Evolutionary conservation across 495 filamentous ascomycete genomes (phyloP).

Genomic region (Talaromyces nanjingensis): DNA sequence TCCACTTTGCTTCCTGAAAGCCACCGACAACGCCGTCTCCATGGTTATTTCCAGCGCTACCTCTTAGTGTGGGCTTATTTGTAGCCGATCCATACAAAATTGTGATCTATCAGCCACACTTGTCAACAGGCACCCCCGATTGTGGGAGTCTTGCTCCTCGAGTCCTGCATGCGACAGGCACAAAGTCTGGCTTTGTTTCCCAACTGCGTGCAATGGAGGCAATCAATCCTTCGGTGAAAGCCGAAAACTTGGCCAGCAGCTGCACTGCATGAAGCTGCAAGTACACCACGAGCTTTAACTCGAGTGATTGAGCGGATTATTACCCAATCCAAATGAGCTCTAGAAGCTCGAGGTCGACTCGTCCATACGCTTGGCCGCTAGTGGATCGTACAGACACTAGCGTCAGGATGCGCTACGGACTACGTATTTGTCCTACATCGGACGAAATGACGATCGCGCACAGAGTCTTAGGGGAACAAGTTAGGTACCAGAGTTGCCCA

Average conservation of each 20-base stretch:
- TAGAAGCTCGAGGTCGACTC: background rate
- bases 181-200: background rate
- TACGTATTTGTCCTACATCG: background rate
- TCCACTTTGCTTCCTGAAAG: background rate
- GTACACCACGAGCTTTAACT: background rate
- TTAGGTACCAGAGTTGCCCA: background rate
- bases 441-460: background rate
- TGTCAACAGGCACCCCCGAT: background rate
- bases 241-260: background rate
- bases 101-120: slow-evolving; percentile 4
- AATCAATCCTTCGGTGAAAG: background rate
- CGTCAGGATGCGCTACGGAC: background rate
- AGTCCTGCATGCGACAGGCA: background rate
- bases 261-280: background rate
- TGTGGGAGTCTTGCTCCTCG: background rate
- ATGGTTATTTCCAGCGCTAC: background rate
- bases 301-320: background rate
- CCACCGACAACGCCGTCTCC: background rate
- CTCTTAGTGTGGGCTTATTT: background rate
- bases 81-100: background rate
- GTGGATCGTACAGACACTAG: background rate
- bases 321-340: background rate
- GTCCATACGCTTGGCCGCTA: background rate
- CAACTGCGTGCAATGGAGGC: background rate
- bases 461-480: background rate